Evolutionary conservation across 2,329 filamentous ascomycete species (phyloP), one percentile per base, ranked within the genome.

Genomic region (Pestalotiopsis sp.): DNA sequence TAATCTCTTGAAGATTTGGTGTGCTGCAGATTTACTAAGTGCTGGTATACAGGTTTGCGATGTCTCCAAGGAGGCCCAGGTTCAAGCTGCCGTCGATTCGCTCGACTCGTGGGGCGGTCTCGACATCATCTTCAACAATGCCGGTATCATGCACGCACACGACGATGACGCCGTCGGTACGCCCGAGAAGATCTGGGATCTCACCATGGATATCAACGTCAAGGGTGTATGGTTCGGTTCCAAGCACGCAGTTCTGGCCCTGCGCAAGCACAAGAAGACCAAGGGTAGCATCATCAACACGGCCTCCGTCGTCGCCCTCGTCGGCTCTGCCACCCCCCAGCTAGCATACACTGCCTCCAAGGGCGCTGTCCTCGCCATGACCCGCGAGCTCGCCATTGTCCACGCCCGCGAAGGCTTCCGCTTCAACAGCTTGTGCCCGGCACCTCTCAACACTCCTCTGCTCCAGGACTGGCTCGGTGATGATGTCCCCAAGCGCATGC

Each of bases 151-250:
- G 95, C 95, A 97, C 83, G 91, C 90, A 62, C 86, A 92, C 68
- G 92, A 94, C 80, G 91, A 88, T 77, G 91, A 94, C 80, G 94
- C 95, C 63, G 84, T 97, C 79, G 88, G 92, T 79, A 97, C 94
- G 1, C 91, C 93, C 64, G 94, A 97, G 84, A 90, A 89, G 75
- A 95, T 98, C 84, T 98, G 95, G 95, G 94, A 98, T 77, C 84
- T 97, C 73, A 98, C 95, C 4, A 94, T 97, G 71, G 91, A 90
- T 79, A 97, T 97, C 85, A 98, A 98, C 81, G 95, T 97, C 81
- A 98, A 98, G 88, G 95, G 95, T 58, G 95, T 98, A n/a, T 97
- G 95, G 95, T 98, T 90, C 80, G 95, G 95, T 70, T 92, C 90
- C 87, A 98, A 97, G 87, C 93, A 97, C 80, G 94, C 95, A 6